Percentiles rank a stretch among this genome's conserved stretches.
Evolutionary conservation across 495 filamentous ascomycete genomes (phyloP).

Genomic region (Penicillium chermesinum): DNA sequence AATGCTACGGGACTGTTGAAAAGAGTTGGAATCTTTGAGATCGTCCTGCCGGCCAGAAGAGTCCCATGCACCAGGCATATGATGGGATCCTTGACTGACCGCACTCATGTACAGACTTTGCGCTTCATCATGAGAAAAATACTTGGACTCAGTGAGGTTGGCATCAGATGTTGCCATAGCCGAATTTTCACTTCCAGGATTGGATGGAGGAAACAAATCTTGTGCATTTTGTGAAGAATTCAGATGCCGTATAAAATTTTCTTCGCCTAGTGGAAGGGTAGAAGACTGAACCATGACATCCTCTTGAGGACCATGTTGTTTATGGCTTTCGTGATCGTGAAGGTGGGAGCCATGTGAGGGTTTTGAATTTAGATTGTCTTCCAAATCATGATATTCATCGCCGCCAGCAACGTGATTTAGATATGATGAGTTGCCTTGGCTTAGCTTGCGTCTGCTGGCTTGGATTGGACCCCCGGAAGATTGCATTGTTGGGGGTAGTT

Average conservation of each 20-base stretch:
- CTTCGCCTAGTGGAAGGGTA: conserved; percentile 1
- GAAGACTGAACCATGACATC: neutral
- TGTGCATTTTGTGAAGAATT: conserved; percentile 6
- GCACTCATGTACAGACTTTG: conserved; percentile 95
- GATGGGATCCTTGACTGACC: conserved; percentile 42
- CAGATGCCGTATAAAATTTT: conserved; percentile 1
- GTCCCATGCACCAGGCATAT: conserved; percentile 61
- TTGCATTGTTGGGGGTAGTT: conserved; percentile 11
- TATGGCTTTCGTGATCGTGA: conserved; percentile 3
- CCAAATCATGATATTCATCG: too few species aligned
- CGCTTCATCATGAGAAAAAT: conserved; percentile 88
- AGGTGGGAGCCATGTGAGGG: neutral
- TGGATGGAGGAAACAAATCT: conserved; percentile 18
- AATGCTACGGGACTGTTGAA: neutral
- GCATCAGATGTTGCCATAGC: conserved; percentile 27
- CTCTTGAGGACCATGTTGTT: conserved; percentile 3
- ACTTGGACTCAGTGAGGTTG: conserved; percentile 64
- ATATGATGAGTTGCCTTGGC: neutral
- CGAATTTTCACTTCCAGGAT: conserved; percentile 20
- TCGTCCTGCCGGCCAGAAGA: conserved; percentile 22
- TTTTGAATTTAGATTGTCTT: too few species aligned
- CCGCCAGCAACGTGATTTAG: neutral
- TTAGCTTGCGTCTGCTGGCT: neutral
- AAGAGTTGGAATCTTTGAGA: neutral
- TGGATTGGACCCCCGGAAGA: neutral